phyloP scores from a whole-genome alignment of 2,329 filamentous ascomycete species.

The Colletotrichum sp. region DNA sequence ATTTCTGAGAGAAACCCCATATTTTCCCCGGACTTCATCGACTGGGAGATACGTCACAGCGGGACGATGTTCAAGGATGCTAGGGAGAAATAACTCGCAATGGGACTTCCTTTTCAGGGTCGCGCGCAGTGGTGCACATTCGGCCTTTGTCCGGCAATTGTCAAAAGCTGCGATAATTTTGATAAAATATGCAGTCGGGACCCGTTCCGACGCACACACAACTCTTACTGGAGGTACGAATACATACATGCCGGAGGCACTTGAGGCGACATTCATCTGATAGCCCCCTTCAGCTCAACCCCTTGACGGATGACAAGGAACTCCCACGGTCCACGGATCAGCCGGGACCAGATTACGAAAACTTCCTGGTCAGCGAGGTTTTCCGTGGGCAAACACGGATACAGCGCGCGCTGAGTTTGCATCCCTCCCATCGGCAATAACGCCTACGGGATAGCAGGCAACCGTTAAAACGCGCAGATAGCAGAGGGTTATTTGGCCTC shows the following conservation, averaged over 20 bases:
- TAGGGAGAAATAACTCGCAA: constrained; percentile 13
- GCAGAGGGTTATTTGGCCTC: not conserved
- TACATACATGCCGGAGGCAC: not conserved
- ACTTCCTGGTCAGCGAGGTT: not conserved
- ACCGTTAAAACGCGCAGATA: not conserved
- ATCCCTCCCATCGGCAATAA: not conserved
- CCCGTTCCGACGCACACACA: not conserved
- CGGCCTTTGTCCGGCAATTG: not conserved
- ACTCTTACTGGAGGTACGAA: not conserved
- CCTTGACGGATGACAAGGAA: not conserved
- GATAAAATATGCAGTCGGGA: not conserved
- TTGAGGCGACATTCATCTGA: not conserved
- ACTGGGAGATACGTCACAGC: constrained; percentile 12
- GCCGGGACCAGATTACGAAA: not conserved
- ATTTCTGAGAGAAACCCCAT: not conserved
- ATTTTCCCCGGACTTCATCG: constrained; percentile 14
- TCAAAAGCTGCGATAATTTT: not conserved
- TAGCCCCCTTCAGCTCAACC: not conserved
- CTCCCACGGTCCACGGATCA: not conserved
- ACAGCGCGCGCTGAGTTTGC: not conserved
- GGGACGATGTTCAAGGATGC: constrained; percentile 7
- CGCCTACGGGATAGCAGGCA: not conserved
- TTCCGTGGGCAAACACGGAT: not conserved
- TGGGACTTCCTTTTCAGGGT: not conserved
- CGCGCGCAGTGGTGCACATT: not conserved